These are phyloP conservation scores for Aegilops sharonensis DNA, from an alignment of 176 grass and related monocot genomes.

Conservation along the genomic window DNA sequence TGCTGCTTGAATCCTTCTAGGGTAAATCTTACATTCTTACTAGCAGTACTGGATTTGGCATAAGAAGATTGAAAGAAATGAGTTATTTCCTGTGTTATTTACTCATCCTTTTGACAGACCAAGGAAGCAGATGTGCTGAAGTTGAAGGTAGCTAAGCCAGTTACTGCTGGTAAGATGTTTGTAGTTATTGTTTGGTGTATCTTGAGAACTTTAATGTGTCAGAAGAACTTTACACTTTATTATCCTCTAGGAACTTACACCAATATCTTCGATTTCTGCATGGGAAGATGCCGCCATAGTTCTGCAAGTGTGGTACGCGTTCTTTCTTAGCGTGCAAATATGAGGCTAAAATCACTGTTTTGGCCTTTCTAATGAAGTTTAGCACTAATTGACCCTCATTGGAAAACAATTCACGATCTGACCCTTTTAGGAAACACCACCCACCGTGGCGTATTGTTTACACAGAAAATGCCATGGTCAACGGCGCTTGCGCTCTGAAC, in stretches of 20 bases:
- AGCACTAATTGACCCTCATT: no score
- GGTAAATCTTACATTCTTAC: conserved; percentile 43
- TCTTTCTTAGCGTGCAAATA: conserved; percentile 1
- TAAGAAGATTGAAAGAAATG: neutral
- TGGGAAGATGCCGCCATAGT: conserved; percentile 90
- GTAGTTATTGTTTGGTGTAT: neutral
- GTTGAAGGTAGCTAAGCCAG: conserved; percentile 79
- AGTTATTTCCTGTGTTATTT: neutral
- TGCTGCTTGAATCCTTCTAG: conserved; percentile 88
- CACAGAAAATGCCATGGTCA: no score
- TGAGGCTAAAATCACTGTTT: no score
- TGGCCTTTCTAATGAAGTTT: no score
- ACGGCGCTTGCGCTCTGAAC: no score
- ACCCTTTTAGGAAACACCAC: no score
- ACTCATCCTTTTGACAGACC: conserved; percentile 47
- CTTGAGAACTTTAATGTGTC: conserved; percentile 4
- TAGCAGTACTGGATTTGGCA: neutral
- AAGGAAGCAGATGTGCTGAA: conserved; percentile 59
- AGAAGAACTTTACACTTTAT: conserved; percentile 20
- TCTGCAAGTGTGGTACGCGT: conserved; percentile 78
- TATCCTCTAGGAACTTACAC: conserved; percentile 62
- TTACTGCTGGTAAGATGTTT: conserved; percentile 69
- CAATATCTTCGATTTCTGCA: conserved; percentile 76
- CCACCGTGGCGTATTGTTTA: no score
- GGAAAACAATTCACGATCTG: no score